These are phyloP conservation scores for Syzygium oleosum DNA, from an alignment of 345 rosid genomes.

Conservation along the genomic window DNA sequence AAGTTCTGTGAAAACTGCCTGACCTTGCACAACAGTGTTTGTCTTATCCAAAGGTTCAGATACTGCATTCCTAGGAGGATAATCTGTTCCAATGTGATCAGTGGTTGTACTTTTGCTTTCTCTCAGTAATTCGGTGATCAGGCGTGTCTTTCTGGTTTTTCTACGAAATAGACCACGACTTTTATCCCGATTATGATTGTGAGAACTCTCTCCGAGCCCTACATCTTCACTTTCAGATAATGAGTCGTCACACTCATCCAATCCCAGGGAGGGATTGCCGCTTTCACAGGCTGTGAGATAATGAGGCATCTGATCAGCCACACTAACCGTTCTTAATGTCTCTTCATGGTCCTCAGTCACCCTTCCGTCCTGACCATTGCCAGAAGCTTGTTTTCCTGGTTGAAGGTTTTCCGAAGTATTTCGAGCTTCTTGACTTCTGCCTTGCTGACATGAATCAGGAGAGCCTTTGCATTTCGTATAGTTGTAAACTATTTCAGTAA, in stretches of 20 bases:
- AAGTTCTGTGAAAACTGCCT: background rate
- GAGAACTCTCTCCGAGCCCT: background rate
- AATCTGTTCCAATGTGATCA: background rate
- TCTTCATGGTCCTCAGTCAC: background rate
- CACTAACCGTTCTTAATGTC: background rate
- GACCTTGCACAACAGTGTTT: background rate
- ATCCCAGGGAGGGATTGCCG: background rate
- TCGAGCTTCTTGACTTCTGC: background rate
- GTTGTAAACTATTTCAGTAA: constrained; percentile 19
- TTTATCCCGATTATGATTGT: background rate
- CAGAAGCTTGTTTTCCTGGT: background rate
- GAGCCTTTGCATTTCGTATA: constrained; percentile 15
- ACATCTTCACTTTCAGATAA: background rate
- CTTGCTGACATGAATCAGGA: constrained; percentile 3
- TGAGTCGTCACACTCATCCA: background rate
- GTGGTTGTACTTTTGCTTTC: background rate
- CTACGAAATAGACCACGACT: background rate
- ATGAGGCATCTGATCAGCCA: background rate
- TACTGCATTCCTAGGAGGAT: background rate
- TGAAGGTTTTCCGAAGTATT: background rate
- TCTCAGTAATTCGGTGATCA: background rate
- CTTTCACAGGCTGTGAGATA: background rate
- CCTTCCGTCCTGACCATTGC: background rate
- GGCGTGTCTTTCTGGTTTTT: background rate
- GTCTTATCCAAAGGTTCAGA: background rate